Percentiles rank a stretch among this genome's conserved stretches.
Conservation (phyloP, 306 rosid species). For the Trifolium pratense region DNA sequence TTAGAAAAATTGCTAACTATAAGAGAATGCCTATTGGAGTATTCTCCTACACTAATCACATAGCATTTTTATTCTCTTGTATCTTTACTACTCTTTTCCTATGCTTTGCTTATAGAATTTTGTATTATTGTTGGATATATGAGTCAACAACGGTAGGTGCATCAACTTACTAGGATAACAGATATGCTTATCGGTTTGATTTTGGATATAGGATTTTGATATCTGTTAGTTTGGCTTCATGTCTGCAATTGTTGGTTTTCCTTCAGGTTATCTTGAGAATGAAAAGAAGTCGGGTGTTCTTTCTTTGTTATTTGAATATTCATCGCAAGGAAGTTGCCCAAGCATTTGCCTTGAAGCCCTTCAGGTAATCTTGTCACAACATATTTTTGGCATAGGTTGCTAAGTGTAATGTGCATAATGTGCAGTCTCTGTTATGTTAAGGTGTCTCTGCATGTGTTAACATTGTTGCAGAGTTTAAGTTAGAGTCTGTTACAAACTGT, state of each 20-base stretch:
- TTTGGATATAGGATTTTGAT: neutral
- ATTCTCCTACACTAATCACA: neutral
- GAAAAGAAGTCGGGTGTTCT: slow-evolving; percentile 70
- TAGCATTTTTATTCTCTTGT: neutral
- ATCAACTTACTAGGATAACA: slow-evolving; percentile 1
- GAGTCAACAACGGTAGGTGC: neutral
- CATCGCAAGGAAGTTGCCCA: slow-evolving; percentile 63
- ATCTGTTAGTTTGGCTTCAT: slow-evolving; percentile 14
- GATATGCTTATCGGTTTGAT: slow-evolving; percentile 8
- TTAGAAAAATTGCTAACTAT: neutral
- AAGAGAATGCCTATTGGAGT: neutral
- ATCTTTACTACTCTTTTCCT: neutral
- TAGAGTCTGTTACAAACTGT: slow-evolving; percentile 1
- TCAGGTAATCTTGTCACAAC: slow-evolving; percentile 62
- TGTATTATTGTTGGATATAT: slow-evolving; percentile 10
- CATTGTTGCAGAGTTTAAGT: slow-evolving; percentile 1
- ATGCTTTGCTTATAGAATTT: slow-evolving; percentile 3
- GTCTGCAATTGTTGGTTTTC: slow-evolving; percentile 40
- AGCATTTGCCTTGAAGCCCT: slow-evolving; percentile 90
- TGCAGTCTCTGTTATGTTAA: slow-evolving; percentile 16
- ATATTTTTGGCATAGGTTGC: slow-evolving; percentile 14
- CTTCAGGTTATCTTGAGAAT: slow-evolving; percentile 51
- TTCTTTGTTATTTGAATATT: slow-evolving; percentile 58
- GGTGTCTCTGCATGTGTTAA: slow-evolving; percentile 12
- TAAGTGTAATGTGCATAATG: slow-evolving; percentile 25